Conservation (phyloP, 805 yeast genomes). For the Metschnikowia noctiluminum region DNA sequence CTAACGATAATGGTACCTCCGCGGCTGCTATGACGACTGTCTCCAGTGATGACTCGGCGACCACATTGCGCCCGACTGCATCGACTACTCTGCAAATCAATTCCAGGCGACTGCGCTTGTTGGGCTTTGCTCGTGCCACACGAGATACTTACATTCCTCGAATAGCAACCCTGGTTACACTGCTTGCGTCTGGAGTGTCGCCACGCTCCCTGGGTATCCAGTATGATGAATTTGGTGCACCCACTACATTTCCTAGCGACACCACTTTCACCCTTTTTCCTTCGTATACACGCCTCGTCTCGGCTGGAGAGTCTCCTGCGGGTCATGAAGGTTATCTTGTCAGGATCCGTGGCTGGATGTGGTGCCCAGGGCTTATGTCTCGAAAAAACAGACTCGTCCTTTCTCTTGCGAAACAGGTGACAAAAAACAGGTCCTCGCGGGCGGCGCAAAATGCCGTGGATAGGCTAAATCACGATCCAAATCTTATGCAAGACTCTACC, state of each 20-base stretch:
- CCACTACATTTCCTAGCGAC: constrained; percentile 46
- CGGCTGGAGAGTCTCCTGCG: constrained; percentile 14
- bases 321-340: constrained; percentile 42
- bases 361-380: constrained; percentile 65
- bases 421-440: constrained; percentile 35
- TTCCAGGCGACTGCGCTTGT: constrained; percentile 44
- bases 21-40: neutral
- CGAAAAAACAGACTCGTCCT: constrained; percentile 69
- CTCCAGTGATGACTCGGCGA: constrained; percentile 1
- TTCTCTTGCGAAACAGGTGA: constrained; percentile 65
- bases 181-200: constrained; percentile 46
- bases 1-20: neutral
- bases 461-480: constrained; percentile 11
- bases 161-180: constrained; percentile 46
- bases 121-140: constrained; percentile 52
- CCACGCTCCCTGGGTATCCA: constrained; percentile 17
- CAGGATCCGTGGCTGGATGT: constrained; percentile 69
- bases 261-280: constrained; percentile 54
- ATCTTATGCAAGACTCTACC: constrained; percentile 6
- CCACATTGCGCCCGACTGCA: constrained; percentile 4
- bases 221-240: constrained; percentile 18
- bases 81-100: constrained; percentile 6
- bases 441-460: constrained; percentile 17
- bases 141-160: constrained; percentile 57
- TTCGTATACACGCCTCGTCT: constrained; percentile 30